Conservation (phyloP, 768 basidiomycete species). For the Lentinula aciculospora region DNA sequence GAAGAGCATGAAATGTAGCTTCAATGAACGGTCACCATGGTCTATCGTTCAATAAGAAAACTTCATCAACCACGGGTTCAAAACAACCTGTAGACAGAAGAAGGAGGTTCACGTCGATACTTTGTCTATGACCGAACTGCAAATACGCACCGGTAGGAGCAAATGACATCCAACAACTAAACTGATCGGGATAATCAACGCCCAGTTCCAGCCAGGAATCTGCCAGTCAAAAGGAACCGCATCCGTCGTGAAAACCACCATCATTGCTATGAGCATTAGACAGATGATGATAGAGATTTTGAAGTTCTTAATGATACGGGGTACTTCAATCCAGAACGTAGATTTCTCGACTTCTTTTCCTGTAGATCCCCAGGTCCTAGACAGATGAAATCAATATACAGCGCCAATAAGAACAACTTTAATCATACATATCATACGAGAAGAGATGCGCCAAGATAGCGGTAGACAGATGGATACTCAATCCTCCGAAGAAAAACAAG, state of each 20-base stretch:
- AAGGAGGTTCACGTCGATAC: conserved; percentile 8
- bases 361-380: conserved; percentile 51
- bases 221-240: conserved; percentile 62
- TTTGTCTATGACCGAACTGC: conserved; percentile 4
- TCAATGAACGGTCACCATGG: neutral
- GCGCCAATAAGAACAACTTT: conserved; percentile 10
- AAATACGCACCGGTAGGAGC: conserved; percentile 57
- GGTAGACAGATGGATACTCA: conserved; percentile 66
- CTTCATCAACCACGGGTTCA: conserved; percentile 86
- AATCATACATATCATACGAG: conserved; percentile 47
- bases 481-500: conserved; percentile 72
- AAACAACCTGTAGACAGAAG: conserved; percentile 46
- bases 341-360: conserved; percentile 82
- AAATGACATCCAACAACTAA: conserved; percentile 66
- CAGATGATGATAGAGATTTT: conserved; percentile 66
- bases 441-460: conserved; percentile 65
- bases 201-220: conserved; percentile 60
- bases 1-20: neutral
- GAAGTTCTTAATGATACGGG: conserved; percentile 78
- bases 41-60: conserved; percentile 46
- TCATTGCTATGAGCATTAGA: conserved; percentile 49
- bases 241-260: conserved; percentile 53
- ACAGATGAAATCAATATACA: neutral
- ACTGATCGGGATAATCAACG: conserved; percentile 69
- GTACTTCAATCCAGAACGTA: conserved; percentile 89